Evolutionary conservation across 352 stramenopile genomes (phyloP), one percentile per base, ranked within the genome.

Genomic region (Globisporangium abappressorium): DNA sequence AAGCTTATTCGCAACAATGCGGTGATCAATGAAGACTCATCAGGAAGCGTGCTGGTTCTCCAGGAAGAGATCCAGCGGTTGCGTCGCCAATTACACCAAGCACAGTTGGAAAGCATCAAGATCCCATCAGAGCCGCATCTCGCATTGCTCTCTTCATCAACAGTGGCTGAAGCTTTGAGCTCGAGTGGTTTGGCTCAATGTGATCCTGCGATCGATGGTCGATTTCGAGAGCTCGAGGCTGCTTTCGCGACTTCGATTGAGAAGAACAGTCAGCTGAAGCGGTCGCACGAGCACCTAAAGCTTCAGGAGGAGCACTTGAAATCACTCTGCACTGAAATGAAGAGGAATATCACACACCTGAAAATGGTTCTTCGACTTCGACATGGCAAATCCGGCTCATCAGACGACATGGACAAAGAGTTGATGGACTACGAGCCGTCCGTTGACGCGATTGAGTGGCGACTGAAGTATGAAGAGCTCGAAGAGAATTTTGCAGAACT

Each of bases 1-100:
- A 96, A 95, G 62, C 79, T 91, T 62, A 95, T 96, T 69, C 85
- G 87, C 28, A 96, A 96, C 70, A 92, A 89, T 30, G 87, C 85
- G 7, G 70, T 93, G 14, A 89, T 93, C 62, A 96, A 95, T 49
- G 88, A 96, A 78, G 85, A 94, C 61, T 80, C 87, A 15, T 78
- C 74, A 7, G 88, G 88, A 3, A 94, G 74, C 47, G 72, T 82
- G 11, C 53, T 78, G 0, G 80, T 85, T 43, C 67, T 95, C 18
- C 87, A 95, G 64, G 82, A 93, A 73, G 87, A 95, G 61, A 82
- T 95, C 33, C 62, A 82, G 38, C 80, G 82, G 12, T 55, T 94
- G 46, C 78, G 79, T 36, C 71, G 68, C 0, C 80, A 92, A 54
- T 65, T 94, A 30, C 78, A 91, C n/a, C 81, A 89, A 20, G 72